A percentile compares a stretch with the other conserved stretches of the same genome.
phyloP scores from a whole-genome alignment of 2,329 filamentous ascomycete genomes.

The Cryphonectria nitschkei region DNA sequence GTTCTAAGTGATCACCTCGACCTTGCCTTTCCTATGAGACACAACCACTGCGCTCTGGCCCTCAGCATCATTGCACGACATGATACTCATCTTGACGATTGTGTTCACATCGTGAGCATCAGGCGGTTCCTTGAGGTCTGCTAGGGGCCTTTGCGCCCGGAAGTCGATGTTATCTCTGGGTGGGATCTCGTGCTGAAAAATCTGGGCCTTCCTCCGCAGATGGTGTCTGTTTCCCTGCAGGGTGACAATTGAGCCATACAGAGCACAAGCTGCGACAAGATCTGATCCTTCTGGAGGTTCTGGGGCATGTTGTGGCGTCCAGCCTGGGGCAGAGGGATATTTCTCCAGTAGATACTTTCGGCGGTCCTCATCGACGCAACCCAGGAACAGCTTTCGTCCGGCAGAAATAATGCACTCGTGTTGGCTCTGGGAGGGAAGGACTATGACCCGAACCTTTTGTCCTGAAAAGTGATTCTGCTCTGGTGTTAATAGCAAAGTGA shows the following conservation, averaged over 20 bases:
- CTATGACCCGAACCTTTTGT: conserved; percentile 9
- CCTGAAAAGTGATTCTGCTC: conserved; percentile 10
- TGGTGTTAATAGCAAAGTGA: neutral
- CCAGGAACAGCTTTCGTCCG: conserved; percentile 13
- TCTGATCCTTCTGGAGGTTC: conserved; percentile 1
- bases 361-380: conserved; percentile 7
- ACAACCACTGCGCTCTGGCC: conserved; percentile 1
- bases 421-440: conserved; percentile 2
- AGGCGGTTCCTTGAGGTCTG: neutral
- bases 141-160: neutral
- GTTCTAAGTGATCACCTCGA: conserved; percentile 5
- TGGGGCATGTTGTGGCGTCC: neutral
- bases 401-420: conserved; percentile 18
- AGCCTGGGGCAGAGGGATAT: neutral
- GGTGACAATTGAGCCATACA: neutral
- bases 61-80: neutral
- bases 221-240: conserved; percentile 4
- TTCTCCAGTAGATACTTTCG: neutral
- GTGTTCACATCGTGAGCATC: neutral
- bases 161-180: neutral
- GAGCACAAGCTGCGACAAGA: neutral
- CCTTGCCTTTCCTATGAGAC: conserved; percentile 13
- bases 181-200: conserved; percentile 1
- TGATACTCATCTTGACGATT: conserved; percentile 5
- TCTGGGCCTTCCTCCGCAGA: neutral